Base-by-base conservation (phyloP, 768 basidiomycete genomes). In the Favolaschia claudopus region DNA sequence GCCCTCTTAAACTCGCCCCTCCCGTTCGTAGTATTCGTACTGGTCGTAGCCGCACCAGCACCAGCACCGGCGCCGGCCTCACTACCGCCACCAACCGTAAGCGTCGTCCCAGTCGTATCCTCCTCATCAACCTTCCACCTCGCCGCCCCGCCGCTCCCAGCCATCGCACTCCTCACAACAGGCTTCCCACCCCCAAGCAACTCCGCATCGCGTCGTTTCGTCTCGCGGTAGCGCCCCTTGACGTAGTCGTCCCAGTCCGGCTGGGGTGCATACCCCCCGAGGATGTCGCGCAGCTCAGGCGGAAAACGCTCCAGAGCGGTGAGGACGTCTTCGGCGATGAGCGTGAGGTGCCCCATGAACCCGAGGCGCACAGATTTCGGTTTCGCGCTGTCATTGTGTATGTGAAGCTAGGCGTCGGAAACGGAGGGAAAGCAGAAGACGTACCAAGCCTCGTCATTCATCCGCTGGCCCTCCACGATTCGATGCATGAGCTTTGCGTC, bases 341-440 rank as follows among this genome's bases (percentile, higher is more conserved):
- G 86, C 13, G 91, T 92, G 15, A 99, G 83, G 72, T 99, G 96
- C 0, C 96, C 96, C 96, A 99, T 99, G 75, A 93, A 96, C 3
- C 95, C 96, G 38, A 96, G 73, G 27, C 96, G 87, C 32, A 91
- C 83, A 20, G 90, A 87, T 67, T 92, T 90, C 9, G 89, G 87
- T 71, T 89, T 88, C 38, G 84, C 72, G 63, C 90, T 92, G 67
- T 20, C 58, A 9, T 49, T 28, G 48, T 13, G 33, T 14, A 20
- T 6, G 47, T 28, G 54, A 46, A 31, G 31, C 27, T 9, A 22
- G 7, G 31, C 22, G 22, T 17, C 39, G 19, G 28, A n/a, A 28
- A 36, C 60, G 36, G 53, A 47, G n/a, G 50, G 22, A 25, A 19
- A 42, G 20, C n/a, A 25, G n/a, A 54, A 32, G 7, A 70, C 81